phyloP scores from a whole-genome alignment of 2,329 filamentous ascomycete genomes.

The Raffaelea deltoideospora region DNA sequence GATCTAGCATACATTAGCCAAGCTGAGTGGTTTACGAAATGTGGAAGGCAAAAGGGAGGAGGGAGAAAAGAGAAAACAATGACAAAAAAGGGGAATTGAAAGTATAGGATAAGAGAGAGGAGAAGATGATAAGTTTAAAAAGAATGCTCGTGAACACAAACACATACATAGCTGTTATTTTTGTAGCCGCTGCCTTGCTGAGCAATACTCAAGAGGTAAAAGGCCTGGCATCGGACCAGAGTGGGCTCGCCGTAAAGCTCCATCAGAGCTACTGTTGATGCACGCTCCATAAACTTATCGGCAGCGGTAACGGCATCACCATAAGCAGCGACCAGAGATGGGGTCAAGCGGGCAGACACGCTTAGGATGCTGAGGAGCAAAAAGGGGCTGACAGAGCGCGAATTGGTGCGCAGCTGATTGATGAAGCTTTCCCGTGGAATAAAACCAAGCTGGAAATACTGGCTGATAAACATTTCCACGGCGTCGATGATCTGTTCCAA shows the following conservation, averaged over 20 bases:
- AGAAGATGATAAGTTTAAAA: too few species aligned
- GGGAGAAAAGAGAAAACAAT: not conserved
- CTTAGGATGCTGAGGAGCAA: constrained; percentile 39
- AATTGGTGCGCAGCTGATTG: constrained; percentile 28
- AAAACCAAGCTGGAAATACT: constrained; percentile 46
- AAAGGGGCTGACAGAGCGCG: constrained; percentile 35
- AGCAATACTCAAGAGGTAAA: constrained; percentile 42
- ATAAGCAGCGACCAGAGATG: constrained; percentile 29
- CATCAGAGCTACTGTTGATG: constrained; percentile 28
- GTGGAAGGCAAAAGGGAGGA: not conserved
- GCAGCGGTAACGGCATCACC: constrained; percentile 35
- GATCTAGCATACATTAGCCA: too few species aligned
- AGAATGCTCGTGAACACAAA: too few species aligned
- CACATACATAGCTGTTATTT: constrained; percentile 38
- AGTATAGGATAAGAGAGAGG: too few species aligned
- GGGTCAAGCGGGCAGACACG: constrained; percentile 39
- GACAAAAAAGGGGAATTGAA: too few species aligned
- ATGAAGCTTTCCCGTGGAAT: constrained; percentile 37
- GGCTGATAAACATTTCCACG: constrained; percentile 34
- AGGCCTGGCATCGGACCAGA: constrained; percentile 40
- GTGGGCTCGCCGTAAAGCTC: constrained; percentile 38
- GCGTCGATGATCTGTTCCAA: constrained; percentile 34
- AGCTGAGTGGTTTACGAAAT: too few species aligned
- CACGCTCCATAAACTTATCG: constrained; percentile 36
- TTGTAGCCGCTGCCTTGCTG: constrained; percentile 40